A percentile compares a stretch with the other conserved stretches of the same genome.
Evolutionary conservation across 345 rosid genomes (phyloP).

Genomic region (Bruguiera gymnorhiza): DNA sequence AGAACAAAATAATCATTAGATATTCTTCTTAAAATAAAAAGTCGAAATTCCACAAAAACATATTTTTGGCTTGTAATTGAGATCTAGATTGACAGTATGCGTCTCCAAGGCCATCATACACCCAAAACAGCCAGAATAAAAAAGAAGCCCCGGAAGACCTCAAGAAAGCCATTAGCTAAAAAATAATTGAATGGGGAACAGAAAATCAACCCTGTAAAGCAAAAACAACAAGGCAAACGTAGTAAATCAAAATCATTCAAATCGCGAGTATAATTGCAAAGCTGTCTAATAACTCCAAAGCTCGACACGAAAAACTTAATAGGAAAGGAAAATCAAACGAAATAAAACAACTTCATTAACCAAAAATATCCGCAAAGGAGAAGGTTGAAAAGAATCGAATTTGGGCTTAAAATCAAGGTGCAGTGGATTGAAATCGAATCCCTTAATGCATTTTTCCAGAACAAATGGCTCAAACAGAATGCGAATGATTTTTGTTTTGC

Average conservation of each 20-base stretch:
- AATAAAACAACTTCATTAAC: conserved; percentile 5
- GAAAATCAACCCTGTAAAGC: conserved; percentile 5
- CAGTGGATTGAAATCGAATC: background rate
- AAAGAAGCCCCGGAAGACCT: conserved; percentile 5
- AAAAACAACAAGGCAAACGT: background rate
- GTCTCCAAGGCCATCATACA: background rate
- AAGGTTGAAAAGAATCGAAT: background rate
- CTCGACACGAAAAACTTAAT: conserved; percentile 4
- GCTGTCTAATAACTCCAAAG: conserved; percentile 11
- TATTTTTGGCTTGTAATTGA: background rate
- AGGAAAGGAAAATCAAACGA: background rate
- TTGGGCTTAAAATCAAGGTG: conserved; percentile 8
- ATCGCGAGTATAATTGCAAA: no score
- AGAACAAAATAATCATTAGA: conserved; percentile 3
- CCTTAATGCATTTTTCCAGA: background rate
- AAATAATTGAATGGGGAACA: conserved; percentile 8
- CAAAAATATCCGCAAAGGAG: background rate
- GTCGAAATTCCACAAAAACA: background rate
- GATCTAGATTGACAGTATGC: conserved; percentile 11
- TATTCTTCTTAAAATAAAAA: background rate
- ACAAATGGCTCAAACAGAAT: background rate
- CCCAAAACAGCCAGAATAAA: background rate
- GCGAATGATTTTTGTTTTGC: no score
- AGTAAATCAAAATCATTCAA: no score
- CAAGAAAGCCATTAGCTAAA: background rate